Evolutionary conservation across 1,284 basidiomycete species (phyloP).

Genomic region (Cryptococcus amylolentus): DNA sequence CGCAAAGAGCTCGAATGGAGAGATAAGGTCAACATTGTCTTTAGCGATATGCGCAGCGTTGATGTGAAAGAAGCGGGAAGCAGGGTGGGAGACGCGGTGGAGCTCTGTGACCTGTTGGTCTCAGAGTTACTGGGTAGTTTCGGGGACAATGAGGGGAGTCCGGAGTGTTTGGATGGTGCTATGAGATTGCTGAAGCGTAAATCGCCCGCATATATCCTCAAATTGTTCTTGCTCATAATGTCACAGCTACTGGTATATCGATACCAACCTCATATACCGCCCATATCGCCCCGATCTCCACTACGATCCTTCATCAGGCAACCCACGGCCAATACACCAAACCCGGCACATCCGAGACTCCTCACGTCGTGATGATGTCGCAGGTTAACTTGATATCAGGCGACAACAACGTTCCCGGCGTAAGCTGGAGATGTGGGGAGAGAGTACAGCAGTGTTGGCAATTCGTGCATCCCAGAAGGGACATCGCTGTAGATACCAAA

Average conservation of each 20-base stretch:
- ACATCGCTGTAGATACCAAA: constrained; percentile 66
- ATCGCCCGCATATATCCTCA: constrained; percentile 26
- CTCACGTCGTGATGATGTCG: constrained; percentile 97
- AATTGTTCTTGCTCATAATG: not conserved
- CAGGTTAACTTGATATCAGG: constrained; percentile 83
- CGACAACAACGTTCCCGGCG: constrained; percentile 52
- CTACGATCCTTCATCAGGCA: constrained; percentile 85
- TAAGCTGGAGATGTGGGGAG: constrained; percentile 65
- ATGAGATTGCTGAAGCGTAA: constrained; percentile 82
- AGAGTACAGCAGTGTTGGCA: constrained; percentile 95
- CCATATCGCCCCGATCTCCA: constrained; percentile 87
- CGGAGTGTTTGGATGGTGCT: constrained; percentile 95
- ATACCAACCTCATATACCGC: constrained; percentile 96
- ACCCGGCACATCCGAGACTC: constrained; percentile 74
- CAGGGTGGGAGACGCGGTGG: no score
- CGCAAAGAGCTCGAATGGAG: constrained; percentile 80
- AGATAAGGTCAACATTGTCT: constrained; percentile 71
- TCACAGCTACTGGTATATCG: constrained; percentile 64
- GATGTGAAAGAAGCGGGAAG: constrained; percentile 64
- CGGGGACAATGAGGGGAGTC: constrained; percentile 97
- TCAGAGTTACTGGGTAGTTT: constrained; percentile 96
- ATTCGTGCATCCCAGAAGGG: constrained; percentile 86
- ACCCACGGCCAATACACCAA: constrained; percentile 53
- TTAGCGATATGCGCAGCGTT: constrained; percentile 89
- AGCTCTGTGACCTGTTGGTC: constrained; percentile 78